Evolutionary conservation across 1,284 basidiomycete genomes (phyloP).

Genomic region (Melampsora americana): DNA sequence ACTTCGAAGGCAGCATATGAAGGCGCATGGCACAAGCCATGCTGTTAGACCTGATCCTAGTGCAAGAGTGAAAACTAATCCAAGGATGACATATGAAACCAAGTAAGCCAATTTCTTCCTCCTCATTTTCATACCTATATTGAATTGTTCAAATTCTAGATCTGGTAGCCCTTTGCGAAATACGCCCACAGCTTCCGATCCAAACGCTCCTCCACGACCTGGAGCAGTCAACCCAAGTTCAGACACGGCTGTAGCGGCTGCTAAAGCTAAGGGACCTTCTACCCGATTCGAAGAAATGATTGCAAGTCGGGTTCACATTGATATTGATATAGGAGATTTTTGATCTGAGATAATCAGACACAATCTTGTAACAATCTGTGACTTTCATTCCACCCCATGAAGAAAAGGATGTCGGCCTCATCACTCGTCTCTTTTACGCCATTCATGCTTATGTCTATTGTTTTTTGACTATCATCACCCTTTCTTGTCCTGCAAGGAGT

Average conservation of each 20-base stretch:
- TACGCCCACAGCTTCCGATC: background rate
- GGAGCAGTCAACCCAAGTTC: constrained; percentile 9
- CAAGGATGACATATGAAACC: constrained; percentile 29
- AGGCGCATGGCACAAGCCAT: constrained; percentile 18
- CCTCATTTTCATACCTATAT: background rate
- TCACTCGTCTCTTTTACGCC: too few species aligned
- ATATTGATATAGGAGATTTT: constrained; percentile 39
- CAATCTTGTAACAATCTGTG: too few species aligned
- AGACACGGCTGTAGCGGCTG: background rate
- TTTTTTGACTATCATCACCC: too few species aligned
- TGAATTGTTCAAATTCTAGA: background rate
- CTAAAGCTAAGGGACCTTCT: constrained; percentile 8
- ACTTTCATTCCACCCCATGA: too few species aligned
- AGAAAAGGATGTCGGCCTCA: too few species aligned
- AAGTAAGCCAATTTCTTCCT: constrained; percentile 9
- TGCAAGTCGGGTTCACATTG: constrained; percentile 30
- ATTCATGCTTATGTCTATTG: too few species aligned
- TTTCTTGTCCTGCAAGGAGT: too few species aligned
- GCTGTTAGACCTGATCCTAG: constrained; percentile 27
- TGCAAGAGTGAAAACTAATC: constrained; percentile 31
- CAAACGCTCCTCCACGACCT: background rate
- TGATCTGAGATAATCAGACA: background rate
- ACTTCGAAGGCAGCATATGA: constrained; percentile 63
- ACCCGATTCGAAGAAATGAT: constrained; percentile 41
- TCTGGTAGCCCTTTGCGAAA: background rate